Base-by-base conservation (phyloP, 2,329 filamentous ascomycete species). In the Proliferodiscus dingleyae region DNA sequence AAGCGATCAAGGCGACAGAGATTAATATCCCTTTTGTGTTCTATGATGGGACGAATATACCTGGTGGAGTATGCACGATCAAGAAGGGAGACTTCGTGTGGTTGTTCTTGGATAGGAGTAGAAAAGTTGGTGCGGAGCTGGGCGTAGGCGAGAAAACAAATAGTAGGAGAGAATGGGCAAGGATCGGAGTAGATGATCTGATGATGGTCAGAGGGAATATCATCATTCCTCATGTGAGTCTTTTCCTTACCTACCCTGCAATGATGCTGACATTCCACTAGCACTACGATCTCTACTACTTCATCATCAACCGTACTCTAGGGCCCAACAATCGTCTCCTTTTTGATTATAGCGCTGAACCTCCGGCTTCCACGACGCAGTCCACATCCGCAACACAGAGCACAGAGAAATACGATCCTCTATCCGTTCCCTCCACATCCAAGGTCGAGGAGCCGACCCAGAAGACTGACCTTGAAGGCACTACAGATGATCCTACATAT, bases 221-320 rank as follows among this genome's bases (percentile, higher is more conserved):
- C 37, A 96, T 98, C 45, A 81, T 98, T 57, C 91, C 93, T 47
- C 93, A 95, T 73, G 90, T 95, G 71, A 74, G 86, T 80, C 38
- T 37, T 16, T 1, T 33, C 51, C 45, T 29, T 41, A n/a, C n/a
- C n/a, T n/a, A n/a, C n/a, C n/a, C n/a, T n/a, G 39, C 54, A 65
- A 48, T 62, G 53, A 19, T 45, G 23, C 44, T 39, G 43, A 60
- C 45, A 47, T 38, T 29, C 5, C 22, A 15, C 37, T 62, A 97
- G 89, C 93, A 98, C 67, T 96, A 94, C 63, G 91, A 97, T 55
- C 89, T 98, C 64, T 93, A 97, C 66, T 93, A 91, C 69, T 97
- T 98, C 68, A 82, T 96, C 63, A 85, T 95, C 65, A 96, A 97
- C 66, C 88, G 85, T 60, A 86, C 81, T 21, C 66, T 80, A 2